phyloP scores from a whole-genome alignment of 2,329 filamentous ascomycete genomes.

The Colletotrichum sp. region DNA sequence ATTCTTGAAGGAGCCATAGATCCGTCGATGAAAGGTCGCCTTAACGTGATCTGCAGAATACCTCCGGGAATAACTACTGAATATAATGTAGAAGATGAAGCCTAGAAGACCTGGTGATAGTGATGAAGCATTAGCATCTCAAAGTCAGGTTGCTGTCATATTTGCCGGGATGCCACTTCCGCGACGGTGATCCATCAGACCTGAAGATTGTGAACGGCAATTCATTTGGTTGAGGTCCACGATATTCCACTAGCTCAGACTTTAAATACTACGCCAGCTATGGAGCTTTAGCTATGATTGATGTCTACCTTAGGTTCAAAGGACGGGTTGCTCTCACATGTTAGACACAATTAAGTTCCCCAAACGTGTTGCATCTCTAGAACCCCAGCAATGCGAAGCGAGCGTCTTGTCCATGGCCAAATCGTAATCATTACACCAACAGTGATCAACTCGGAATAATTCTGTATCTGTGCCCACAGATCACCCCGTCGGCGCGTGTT shows the following conservation, averaged over 20 bases:
- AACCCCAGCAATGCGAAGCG: background rate
- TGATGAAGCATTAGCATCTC: background rate
- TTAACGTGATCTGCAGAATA: background rate
- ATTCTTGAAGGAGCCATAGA: background rate
- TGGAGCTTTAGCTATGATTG: background rate
- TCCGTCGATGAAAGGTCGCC: accelerated
- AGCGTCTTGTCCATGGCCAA: no score
- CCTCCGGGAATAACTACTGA: accelerated
- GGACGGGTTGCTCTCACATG: background rate
- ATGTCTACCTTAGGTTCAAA: accelerated
- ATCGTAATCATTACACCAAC: no score
- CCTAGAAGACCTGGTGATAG: background rate
- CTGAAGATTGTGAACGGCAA: background rate
- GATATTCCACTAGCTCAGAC: accelerated
- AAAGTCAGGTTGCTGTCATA: accelerated
- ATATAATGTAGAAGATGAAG: background rate
- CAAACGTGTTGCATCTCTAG: background rate
- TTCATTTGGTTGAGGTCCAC: background rate
- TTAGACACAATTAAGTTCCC: background rate
- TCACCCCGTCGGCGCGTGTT: no score
- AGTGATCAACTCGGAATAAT: accelerated
- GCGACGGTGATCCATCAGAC: accelerated
- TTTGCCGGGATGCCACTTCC: background rate
- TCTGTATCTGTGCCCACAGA: accelerated
- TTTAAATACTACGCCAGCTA: background rate